Evolutionary conservation across 2,329 filamentous ascomycete species (phyloP), one percentile per base, ranked within the genome.

Genomic region (Apiospora marii): DNA sequence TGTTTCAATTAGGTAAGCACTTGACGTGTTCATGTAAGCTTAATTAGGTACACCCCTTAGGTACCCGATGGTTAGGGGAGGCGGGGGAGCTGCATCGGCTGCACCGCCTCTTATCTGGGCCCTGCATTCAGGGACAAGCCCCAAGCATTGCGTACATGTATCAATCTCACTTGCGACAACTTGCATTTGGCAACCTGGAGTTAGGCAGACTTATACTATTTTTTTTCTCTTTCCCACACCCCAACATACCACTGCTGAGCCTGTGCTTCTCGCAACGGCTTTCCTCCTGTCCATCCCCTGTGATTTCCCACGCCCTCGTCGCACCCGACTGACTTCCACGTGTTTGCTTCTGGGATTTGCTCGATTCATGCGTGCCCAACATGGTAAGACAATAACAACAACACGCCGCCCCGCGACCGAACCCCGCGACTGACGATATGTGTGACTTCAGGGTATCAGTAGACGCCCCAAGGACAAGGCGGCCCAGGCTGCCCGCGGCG

Each of bases 401-500:
- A 61, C 48, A 34, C 24, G 41, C 41, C 58, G n/a, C 58, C 58
- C 58, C 34, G 22, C 58, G 58, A 64, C n/a, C 58, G 58, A 64
- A 14, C 34, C 58, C 58, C 37, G 44, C 34, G 44, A 70, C 69
- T 71, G 53, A 71, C 70, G 49, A 68, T 71, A 24, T 51, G 34
- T 64, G 67, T 46, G 58, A 71, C 14, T 70, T 53, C 16, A 87
- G 86, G 86, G 81, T 82, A 86, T 87, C 79, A 87, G 86, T 78
- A 83, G 84, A 80, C 82, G 86, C 77, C 82, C 83, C 72, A 87
- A 85, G 78, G 84, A 87, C 75, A 87, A 86, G 77, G 81, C 83
- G 73, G 82, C 82, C 71, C 83, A 82, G 75, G 82, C 80, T 68
- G 86, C 83, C 71, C 82, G 83, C 73, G 80, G 83, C 73, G 83